Evolutionary conservation across 371 early-diverging fungal species (phyloP).

Genomic region (Haplosporangium sp.): DNA sequence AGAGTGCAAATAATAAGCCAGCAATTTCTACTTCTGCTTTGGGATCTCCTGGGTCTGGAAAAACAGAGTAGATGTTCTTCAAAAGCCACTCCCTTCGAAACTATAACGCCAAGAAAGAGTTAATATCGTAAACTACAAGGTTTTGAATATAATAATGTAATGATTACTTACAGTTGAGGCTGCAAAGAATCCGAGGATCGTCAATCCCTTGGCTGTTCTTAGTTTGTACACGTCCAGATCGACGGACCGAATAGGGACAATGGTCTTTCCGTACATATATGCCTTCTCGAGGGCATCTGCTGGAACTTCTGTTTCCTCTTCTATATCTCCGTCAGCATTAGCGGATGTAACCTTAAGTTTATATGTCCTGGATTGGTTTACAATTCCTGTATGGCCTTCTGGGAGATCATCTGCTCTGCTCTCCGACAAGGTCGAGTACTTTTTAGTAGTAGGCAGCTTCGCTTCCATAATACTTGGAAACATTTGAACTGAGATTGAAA

Average conservation of each 20-base stretch:
- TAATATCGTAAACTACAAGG: not conserved
- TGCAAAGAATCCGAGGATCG: conserved; percentile 69
- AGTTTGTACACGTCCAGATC: conserved; percentile 72
- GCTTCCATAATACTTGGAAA: conserved; percentile 67
- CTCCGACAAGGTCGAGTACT: conserved; percentile 70
- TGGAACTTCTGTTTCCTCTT: conserved; percentile 48
- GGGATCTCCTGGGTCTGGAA: conserved; percentile 57
- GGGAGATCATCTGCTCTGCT: conserved; percentile 23
- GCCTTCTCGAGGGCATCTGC: conserved; percentile 71
- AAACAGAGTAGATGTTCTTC: conserved; percentile 64
- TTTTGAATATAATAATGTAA: no score
- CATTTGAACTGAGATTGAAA: conserved; percentile 68
- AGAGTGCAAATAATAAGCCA: conserved; percentile 67
- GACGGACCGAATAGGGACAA: conserved; percentile 70
- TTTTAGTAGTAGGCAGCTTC: conserved; percentile 66
- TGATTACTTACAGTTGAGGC: conserved; percentile 52
- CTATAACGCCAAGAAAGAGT: conserved; percentile 46
- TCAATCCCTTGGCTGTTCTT: conserved; percentile 67
- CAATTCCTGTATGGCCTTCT: conserved; percentile 58
- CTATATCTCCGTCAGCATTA: conserved; percentile 44
- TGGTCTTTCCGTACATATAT: conserved; percentile 76
- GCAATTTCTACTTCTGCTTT: conserved; percentile 61
- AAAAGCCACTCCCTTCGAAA: conserved; percentile 70
- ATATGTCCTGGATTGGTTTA: conserved; percentile 62
- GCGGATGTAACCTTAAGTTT: conserved; percentile 51